Evolutionary conservation across 495 filamentous ascomycete species (phyloP).

Genomic region (Talaromyces trachyspermus): DNA sequence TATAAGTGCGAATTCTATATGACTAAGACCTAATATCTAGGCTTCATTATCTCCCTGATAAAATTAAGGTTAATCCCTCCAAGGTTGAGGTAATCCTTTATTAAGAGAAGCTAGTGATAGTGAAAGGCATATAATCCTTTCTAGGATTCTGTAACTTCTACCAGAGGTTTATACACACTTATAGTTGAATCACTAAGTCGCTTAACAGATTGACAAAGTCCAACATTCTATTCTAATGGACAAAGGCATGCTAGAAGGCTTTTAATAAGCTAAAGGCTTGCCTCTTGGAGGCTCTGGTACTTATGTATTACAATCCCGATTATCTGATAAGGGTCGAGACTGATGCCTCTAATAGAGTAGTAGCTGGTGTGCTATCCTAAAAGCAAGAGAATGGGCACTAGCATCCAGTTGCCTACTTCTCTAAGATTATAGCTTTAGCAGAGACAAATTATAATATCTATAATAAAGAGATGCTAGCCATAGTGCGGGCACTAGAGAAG

Average conservation of each 20-base stretch:
- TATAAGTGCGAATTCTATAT: conserved; percentile 25
- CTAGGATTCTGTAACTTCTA: conserved; percentile 23
- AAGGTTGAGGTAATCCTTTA: conserved; percentile 17
- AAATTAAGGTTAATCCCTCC: conserved; percentile 13
- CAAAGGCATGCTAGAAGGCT: conserved; percentile 54
- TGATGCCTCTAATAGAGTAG: conserved; percentile 9
- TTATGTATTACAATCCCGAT: conserved; percentile 8
- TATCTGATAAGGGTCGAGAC: conserved; percentile 11
- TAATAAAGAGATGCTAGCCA: conserved; percentile 20
- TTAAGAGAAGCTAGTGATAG: conserved; percentile 13
- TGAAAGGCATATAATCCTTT: no score
- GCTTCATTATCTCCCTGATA: conserved; percentile 16
- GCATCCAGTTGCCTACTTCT: conserved; percentile 17
- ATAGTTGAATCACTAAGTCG: conserved; percentile 11
- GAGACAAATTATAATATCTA: conserved; percentile 25
- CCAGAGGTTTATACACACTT: conserved; percentile 20
- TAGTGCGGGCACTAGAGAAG: conserved; percentile 17
- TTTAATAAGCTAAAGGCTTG: conserved; percentile 47
- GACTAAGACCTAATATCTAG: conserved; percentile 15
- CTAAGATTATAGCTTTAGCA: conserved; percentile 15
- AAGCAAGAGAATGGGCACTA: conserved; percentile 3
- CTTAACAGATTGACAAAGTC: conserved; percentile 12
- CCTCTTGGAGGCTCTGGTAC: no score
- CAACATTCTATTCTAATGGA: conserved; percentile 10
- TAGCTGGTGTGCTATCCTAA: conserved; percentile 10